Percentiles rank a stretch among this genome's conserved stretches.
These are phyloP conservation scores for Phytophthora colocasiae DNA, from an alignment of 352 stramenopile genomes.

Conservation along the genomic window DNA sequence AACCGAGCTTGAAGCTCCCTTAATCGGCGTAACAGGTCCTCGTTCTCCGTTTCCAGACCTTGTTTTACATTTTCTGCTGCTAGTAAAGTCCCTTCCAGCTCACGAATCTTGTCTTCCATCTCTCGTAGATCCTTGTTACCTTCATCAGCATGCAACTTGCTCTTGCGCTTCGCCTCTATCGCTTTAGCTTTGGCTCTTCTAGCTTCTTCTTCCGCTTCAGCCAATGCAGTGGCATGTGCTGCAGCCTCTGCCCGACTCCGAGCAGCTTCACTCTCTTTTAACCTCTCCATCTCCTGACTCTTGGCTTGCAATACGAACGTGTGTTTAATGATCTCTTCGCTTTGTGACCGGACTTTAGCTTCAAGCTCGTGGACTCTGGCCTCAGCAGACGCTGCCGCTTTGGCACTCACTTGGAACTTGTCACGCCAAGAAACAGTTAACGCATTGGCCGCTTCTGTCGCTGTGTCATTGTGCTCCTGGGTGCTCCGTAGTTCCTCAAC, in stretches of 20 bases:
- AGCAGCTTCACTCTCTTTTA: slow-evolving; percentile 57
- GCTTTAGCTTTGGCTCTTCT: slow-evolving; percentile 36
- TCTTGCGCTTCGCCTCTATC: slow-evolving; percentile 38
- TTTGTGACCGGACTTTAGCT: slow-evolving; percentile 43
- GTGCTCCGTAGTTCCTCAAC: slow-evolving; percentile 51
- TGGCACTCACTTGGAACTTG: slow-evolving; percentile 55
- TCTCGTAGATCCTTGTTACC: slow-evolving; percentile 46
- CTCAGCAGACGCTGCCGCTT: slow-evolving; percentile 43
- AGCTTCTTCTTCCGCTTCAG: slow-evolving; percentile 35
- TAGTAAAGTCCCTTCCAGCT: slow-evolving; percentile 42
- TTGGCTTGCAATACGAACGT: slow-evolving; percentile 64
- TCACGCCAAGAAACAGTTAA: slow-evolving; percentile 54
- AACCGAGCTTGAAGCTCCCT: slow-evolving; percentile 56
- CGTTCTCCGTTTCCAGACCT: slow-evolving; percentile 65
- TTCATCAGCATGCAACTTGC: slow-evolving; percentile 21
- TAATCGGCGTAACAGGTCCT: slow-evolving; percentile 54
- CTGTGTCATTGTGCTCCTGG: slow-evolving; percentile 51
- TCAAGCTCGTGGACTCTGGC: slow-evolving; percentile 53
- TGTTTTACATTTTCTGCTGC: slow-evolving; percentile 38
- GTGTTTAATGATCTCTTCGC: slow-evolving; percentile 69
- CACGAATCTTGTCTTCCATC: slow-evolving; percentile 47
- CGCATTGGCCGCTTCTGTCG: slow-evolving; percentile 52
- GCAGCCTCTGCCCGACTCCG: slow-evolving; percentile 45
- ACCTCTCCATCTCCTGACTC: slow-evolving; percentile 58
- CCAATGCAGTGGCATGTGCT: slow-evolving; percentile 36